These are phyloP conservation scores for Fusarium tjaetaba DNA, from an alignment of 2,329 filamentous ascomycete genomes.

Conservation along the genomic window DNA sequence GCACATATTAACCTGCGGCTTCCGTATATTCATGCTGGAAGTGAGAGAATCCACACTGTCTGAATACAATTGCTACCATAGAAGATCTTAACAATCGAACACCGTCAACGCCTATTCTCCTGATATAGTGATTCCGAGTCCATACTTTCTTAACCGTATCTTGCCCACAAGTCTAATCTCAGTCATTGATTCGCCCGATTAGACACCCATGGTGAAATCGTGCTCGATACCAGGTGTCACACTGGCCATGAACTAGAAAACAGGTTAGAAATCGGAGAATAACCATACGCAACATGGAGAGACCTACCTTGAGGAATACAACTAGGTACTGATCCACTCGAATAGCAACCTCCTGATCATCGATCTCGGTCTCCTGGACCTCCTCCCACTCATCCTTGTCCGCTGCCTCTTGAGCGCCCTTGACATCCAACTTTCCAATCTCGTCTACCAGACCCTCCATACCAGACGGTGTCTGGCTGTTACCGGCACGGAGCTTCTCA, in stretches of 20 bases:
- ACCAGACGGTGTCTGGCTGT: conserved; percentile 54
- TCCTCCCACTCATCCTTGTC: conserved; percentile 74
- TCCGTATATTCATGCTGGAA: conserved; percentile 14
- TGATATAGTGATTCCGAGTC: conserved; percentile 7
- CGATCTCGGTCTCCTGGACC: conserved; percentile 67
- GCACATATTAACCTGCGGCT: neutral
- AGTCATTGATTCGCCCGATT: neutral
- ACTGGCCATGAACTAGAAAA: conserved; percentile 75
- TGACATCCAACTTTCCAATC: conserved; percentile 71
- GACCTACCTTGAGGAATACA: conserved; percentile 81
- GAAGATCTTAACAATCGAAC: conserved; percentile 21
- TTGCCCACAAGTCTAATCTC: neutral
- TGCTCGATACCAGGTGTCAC: conserved; percentile 86
- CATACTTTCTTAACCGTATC: neutral
- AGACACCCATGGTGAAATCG: conserved; percentile 43
- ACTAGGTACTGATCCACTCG: conserved; percentile 90
- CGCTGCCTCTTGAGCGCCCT: conserved; percentile 61
- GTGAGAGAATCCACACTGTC: conserved; percentile 24
- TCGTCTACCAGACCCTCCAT: conserved; percentile 90
- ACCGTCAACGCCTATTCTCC: conserved; percentile 35
- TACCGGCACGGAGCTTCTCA: conserved; percentile 74
- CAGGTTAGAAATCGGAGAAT: neutral
- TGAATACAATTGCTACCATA: neutral
- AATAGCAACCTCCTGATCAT: conserved; percentile 80
- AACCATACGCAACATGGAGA: neutral